Evolutionary conservation across 495 filamentous ascomycete genomes (phyloP).

Genomic region (Cairneyella variabilis): DNA sequence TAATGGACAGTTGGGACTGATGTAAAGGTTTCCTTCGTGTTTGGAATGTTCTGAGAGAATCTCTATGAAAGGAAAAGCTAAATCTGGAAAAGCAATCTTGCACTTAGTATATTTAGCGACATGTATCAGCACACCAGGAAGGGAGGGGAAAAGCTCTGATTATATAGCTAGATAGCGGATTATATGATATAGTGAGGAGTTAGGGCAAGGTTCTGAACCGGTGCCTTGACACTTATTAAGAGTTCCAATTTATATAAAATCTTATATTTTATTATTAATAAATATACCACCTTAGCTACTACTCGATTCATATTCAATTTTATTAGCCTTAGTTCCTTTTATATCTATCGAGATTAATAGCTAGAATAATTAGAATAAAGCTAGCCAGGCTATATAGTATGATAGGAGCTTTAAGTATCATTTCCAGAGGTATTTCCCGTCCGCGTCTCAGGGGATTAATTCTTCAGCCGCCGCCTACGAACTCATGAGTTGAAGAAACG

Average conservation of each 20-base stretch:
- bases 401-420: neutral
- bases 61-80: too few species aligned
- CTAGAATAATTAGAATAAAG: neutral
- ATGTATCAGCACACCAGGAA: too few species aligned
- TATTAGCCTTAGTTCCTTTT: neutral
- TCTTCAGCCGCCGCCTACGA: conserved; percentile 3
- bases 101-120: too few species aligned
- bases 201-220: too few species aligned
- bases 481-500: conserved; percentile 6
- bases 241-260: neutral
- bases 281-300: neutral
- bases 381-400: neutral
- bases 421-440: conserved; percentile 2
- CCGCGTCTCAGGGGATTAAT: neutral
- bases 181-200: too few species aligned
- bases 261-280: neutral
- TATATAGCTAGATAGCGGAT: too few species aligned
- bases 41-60: too few species aligned
- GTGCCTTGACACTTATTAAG: too few species aligned
- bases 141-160: too few species aligned
- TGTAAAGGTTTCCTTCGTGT: too few species aligned
- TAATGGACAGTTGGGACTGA: too few species aligned
- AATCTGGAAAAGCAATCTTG: too few species aligned
- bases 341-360: neutral
- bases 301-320: neutral